These are phyloP conservation scores for Starmerella davenportii DNA, from an alignment of 805 yeast genomes.

Conservation along the genomic window DNA sequence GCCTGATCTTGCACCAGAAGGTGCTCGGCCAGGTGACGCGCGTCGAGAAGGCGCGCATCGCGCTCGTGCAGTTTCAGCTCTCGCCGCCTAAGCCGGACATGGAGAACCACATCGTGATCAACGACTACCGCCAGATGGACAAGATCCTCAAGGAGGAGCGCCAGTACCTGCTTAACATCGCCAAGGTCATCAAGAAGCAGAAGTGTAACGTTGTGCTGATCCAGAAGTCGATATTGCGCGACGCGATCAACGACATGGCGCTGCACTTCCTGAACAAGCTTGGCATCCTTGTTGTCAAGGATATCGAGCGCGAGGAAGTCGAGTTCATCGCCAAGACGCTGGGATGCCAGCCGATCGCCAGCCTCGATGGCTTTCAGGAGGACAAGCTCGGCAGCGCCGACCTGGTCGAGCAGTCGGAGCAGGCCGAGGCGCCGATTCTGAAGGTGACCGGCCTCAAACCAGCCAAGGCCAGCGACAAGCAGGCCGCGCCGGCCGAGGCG, in stretches of 20 bases:
- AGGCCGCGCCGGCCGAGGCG: conserved; percentile 18
- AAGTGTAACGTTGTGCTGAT: conserved; percentile 83
- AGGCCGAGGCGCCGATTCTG: conserved; percentile 77
- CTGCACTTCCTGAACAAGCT: conserved; percentile 85
- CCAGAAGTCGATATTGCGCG: conserved; percentile 84
- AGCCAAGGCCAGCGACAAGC: conserved; percentile 28
- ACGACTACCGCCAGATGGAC: conserved; percentile 98
- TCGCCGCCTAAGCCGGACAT: conserved; percentile 95
- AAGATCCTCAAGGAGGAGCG: conserved; percentile 95
- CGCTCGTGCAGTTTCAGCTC: conserved; percentile 77
- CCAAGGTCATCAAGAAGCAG: conserved; percentile 90
- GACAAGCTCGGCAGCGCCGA: conserved; percentile 87
- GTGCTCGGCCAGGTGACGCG: conserved; percentile 90
- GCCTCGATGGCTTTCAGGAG: conserved; percentile 80
- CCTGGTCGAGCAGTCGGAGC: conserved; percentile 74
- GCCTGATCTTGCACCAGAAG: conserved; percentile 82
- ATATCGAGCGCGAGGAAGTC: conserved; percentile 88
- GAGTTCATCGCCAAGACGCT: conserved; percentile 73
- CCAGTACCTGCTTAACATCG: conserved; percentile 80
- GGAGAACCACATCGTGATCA: conserved; percentile 94
- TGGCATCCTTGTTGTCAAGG: conserved; percentile 85
- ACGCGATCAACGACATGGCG: conserved; percentile 87
- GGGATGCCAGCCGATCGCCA: conserved; percentile 94
- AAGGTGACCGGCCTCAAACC: conserved; percentile 48
- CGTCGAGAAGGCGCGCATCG: conserved; percentile 84